Base-by-base conservation (phyloP, 2,329 filamentous ascomycete genomes). In the Aureobasidium sp. region DNA sequence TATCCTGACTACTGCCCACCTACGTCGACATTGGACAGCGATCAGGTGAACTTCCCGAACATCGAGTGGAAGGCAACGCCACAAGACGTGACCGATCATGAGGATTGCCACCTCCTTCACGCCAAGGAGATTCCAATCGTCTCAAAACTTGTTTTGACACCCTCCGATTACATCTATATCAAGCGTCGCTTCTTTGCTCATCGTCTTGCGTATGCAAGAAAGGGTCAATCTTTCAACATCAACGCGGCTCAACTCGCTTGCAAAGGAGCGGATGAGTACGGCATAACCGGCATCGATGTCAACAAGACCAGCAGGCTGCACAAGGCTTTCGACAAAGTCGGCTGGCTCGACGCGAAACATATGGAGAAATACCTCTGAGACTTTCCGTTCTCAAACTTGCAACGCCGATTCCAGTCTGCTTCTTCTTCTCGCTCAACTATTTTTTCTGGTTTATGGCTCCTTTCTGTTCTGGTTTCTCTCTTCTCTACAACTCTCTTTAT, bases 301-400 rank as follows among this genome's bases (percentile, higher is more conserved):
- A 97, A 97, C 80, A 97, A 97, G 79, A 91, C 92, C 3, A 95
- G 90, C 66, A 93, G 93, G 74, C 80, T 97, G 50, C 96, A 91
- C 89, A 86, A 86, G 41, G 91, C 91, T 6, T 97, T 90, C 71
- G 89, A 96, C 54, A 87, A 86, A 68, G 89, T 94, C 41, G 89
- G 88, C 67, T 96, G 91, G 90, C 85, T 96, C 65, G 80, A 88
- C 45, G 74, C 53, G 16, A 58, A 63, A 37, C 57, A 62, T 48
- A 63, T 67, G 48, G n/a, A 62, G 47, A 53, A 42, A 10, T 66
- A 61, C 59, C 59, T 65, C 13, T 62, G 53, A 59, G 34, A 29
- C 10, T 32, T 13, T n/a, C 36, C 36, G 4, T 21, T 27, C 30
- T n/a, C 34, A 37, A 21, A 25, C 47, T 29, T 21, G 34, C 16